These are phyloP conservation scores for Amoeboaphelidium occidentale DNA, from an alignment of 371 early-diverging fungal genomes.

Conservation along the genomic window DNA sequence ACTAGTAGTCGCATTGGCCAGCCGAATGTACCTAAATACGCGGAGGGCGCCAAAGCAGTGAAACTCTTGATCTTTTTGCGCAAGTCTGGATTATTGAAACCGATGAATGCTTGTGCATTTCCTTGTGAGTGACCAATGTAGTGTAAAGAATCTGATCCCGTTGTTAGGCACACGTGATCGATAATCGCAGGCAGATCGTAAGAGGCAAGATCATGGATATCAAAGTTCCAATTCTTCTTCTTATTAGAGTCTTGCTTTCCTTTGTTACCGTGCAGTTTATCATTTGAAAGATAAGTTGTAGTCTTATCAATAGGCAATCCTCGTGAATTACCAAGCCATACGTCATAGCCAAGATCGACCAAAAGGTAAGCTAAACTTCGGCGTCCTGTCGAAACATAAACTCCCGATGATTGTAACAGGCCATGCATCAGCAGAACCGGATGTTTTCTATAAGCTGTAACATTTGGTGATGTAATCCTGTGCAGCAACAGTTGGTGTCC, in stretches of 20 bases:
- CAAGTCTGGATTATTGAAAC: background rate
- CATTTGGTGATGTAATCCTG: background rate
- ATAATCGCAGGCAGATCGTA: slow-evolving; percentile 22
- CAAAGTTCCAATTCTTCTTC: slow-evolving; percentile 24
- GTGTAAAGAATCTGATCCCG: slow-evolving; percentile 15
- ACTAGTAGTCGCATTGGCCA: background rate
- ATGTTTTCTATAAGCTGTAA: slow-evolving; percentile 1
- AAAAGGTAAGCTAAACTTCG: slow-evolving; percentile 24
- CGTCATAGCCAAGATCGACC: slow-evolving; percentile 22
- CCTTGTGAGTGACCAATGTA: slow-evolving; percentile 33
- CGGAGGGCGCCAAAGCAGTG: background rate
- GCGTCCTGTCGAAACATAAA: slow-evolving; percentile 21
- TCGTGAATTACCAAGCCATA: slow-evolving; percentile 13
- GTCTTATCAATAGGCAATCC: background rate
- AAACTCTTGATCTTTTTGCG: background rate
- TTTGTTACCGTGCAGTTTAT: too few relatives aligned
- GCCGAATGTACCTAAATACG: background rate
- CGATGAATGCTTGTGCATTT: slow-evolving; percentile 15
- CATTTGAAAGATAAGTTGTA: too few relatives aligned
- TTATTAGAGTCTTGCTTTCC: too few relatives aligned
- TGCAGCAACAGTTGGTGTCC: background rate
- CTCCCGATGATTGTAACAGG: slow-evolving; percentile 30
- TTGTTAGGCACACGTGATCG: slow-evolving; percentile 12
- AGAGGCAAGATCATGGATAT: slow-evolving; percentile 20
- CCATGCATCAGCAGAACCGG: slow-evolving; percentile 29